Percentiles rank a stretch among this genome's conserved stretches.
Evolutionary conservation across 2,329 filamentous ascomycete species (phyloP).

Genomic region (Westerdykella aurantiaca): DNA sequence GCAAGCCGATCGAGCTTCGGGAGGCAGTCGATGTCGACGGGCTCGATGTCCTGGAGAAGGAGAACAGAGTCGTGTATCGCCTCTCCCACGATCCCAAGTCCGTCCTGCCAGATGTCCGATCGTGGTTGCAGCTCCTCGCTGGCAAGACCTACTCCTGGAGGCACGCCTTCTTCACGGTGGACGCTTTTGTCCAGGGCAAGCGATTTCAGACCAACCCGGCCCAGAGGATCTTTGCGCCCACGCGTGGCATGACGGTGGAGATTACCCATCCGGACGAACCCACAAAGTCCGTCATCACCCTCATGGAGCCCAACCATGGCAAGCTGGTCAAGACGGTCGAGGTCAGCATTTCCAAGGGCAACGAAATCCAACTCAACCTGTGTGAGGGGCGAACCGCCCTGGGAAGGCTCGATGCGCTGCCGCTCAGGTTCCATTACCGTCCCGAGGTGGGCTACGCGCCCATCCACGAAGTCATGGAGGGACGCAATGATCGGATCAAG

Average conservation of each 20-base stretch:
- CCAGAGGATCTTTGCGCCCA: constrained; percentile 81
- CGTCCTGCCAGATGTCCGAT: constrained; percentile 69
- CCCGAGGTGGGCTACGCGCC: constrained; percentile 97
- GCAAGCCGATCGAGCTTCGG: constrained; percentile 67
- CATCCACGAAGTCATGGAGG: constrained; percentile 92
- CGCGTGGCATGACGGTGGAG: constrained; percentile 82
- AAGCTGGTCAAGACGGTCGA: constrained; percentile 87
- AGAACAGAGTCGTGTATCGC: constrained; percentile 75
- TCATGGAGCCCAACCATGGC: constrained; percentile 81
- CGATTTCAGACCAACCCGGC: constrained; percentile 97
- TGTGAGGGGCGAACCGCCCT: constrained; percentile 89
- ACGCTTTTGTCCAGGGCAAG: constrained; percentile 90
- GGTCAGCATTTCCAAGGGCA: constrained; percentile 66
- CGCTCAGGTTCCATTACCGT: constrained; percentile 86
- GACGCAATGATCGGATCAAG: constrained; percentile 96
- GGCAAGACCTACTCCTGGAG: constrained; percentile 86
- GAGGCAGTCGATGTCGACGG: constrained; percentile 70
- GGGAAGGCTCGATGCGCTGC: constrained; percentile 72
- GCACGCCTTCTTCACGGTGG: constrained; percentile 87
- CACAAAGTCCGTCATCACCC: constrained; percentile 73
- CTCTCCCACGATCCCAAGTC: constrained; percentile 69
- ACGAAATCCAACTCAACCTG: constrained; percentile 81
- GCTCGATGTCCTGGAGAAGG: constrained; percentile 73
- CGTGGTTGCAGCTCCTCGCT: constrained; percentile 84
- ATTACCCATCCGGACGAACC: constrained; percentile 77